Evolutionary conservation across 352 stramenopile species (phyloP), one percentile per base, ranked within the genome.

Genomic region (Phytophthora sp.): DNA sequence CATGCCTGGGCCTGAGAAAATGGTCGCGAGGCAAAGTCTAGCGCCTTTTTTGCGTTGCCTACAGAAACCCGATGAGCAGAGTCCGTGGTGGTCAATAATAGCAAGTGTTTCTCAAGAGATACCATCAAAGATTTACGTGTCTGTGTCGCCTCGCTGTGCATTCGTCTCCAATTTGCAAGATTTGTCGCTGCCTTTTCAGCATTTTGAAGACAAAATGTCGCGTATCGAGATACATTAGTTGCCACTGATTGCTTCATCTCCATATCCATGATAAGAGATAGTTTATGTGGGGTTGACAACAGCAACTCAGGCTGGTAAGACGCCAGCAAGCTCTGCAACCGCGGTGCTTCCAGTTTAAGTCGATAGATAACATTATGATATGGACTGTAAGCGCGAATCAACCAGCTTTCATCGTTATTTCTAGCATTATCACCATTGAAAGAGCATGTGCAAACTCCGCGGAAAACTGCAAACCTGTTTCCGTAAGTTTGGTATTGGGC

Each of bases 341-440:
- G 60, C 0, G 61, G 12, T 23, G 83, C 77, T 12, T 77, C 71
- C 12, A 94, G 63, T 39, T 60, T 51, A 1, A 88, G 32, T 23
- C 82, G 69, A 44, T 92, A 91, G 18, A 84, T 56, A 8, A 63
- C 35, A 41, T 85, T 90, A 41, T 56, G 85, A 15, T 24, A 56
- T 2, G 86, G 69, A 37, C 76, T 92, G 52, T 94, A 94, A 11
- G 77, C 86, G 28, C 82, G 79, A 51, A 94, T 58, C 3, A 94
- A 18, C 84, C 84, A 86, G 17, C 56, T 72, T 39, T 84, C 77
- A 31, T 39, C 41, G 17, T 21, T 21, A 12, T 59, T 21, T 32
- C 38, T 46, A 46, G 62, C 31, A 24, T 18, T 56, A 9, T 56
- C 68, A 30, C 62, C 55, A 37, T 82, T 80, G 13, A 83, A 51